A percentile compares a stretch with the other conserved stretches of the same genome.
phyloP scores from a whole-genome alignment of 495 filamentous ascomycete genomes.

The Hyaloscypha hepaticicola region DNA sequence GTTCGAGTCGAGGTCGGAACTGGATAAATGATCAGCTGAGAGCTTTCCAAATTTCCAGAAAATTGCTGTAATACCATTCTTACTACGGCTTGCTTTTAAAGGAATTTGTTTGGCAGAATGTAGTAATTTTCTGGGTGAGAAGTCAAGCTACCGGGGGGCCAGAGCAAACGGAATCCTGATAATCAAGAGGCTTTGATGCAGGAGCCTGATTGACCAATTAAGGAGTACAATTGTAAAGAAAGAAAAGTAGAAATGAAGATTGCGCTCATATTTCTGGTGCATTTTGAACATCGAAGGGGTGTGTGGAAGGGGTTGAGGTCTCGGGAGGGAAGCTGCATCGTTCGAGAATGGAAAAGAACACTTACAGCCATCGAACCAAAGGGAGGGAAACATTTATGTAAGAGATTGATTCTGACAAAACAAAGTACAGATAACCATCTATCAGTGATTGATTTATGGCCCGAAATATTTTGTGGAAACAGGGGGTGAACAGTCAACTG shows the following conservation, averaged over 20 bases:
- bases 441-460: not conserved
- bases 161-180: not conserved
- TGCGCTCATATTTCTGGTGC: not conserved
- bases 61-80: not conserved
- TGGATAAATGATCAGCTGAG: too few relatives aligned
- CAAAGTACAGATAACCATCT: not conserved
- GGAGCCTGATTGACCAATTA: not conserved
- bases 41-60: too few relatives aligned
- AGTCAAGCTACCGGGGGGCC: not conserved
- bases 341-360: not conserved
- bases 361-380: not conserved
- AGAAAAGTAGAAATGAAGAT: not conserved
- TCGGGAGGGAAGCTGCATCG: not conserved
- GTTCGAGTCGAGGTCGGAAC: too few relatives aligned
- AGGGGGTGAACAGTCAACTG: too few relatives aligned
- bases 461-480: too few relatives aligned
- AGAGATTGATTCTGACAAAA: not conserved
- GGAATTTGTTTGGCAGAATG: not conserved
- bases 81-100: too few relatives aligned
- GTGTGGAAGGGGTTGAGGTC: not conserved
- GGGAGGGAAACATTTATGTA: too few relatives aligned
- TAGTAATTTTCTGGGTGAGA: not conserved
- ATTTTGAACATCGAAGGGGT: not conserved
- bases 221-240: not conserved
- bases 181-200: not conserved